A percentile compares a stretch with the other conserved stretches of the same genome.
Evolutionary conservation across 495 filamentous ascomycete species (phyloP).

Genomic region (Xylaria curta): DNA sequence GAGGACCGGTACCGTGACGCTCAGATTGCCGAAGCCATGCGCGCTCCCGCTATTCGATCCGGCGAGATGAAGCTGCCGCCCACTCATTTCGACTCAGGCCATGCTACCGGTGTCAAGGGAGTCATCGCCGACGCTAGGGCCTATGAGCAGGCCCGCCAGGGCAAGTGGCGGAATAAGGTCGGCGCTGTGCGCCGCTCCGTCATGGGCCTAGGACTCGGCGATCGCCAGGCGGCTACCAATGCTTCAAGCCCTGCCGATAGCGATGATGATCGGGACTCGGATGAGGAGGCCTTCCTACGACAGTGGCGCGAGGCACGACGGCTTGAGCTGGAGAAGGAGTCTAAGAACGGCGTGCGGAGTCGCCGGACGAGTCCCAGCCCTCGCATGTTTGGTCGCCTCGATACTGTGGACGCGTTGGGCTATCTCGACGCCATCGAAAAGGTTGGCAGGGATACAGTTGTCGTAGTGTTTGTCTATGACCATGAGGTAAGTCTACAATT

Average conservation of each 20-base stretch:
- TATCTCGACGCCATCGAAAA: conserved; percentile 96
- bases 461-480: conserved; percentile 96
- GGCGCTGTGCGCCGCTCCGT: conserved; percentile 53
- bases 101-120: conserved; percentile 90
- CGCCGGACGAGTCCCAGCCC: conserved; percentile 72
- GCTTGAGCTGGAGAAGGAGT: conserved; percentile 71
- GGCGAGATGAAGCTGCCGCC: conserved; percentile 65
- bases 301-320: conserved; percentile 82
- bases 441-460: conserved; percentile 77
- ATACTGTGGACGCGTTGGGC: conserved; percentile 85
- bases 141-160: conserved; percentile 82
- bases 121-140: conserved; percentile 95
- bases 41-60: conserved; percentile 60
- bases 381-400: conserved; percentile 76
- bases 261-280: conserved; percentile 65
- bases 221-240: conserved; percentile 21
- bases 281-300: conserved; percentile 82
- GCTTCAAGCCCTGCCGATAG: conserved; percentile 41
- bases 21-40: conserved; percentile 65
- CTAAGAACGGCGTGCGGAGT: conserved; percentile 51
- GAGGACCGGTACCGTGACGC: conserved; percentile 63
- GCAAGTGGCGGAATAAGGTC: conserved; percentile 60
- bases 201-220: conserved; percentile 40
- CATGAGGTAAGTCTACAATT: conserved; percentile 67
- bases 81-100: conserved; percentile 73